A percentile compares a stretch with the other conserved stretches of the same genome.
Evolutionary conservation across 257 asterid genomes (phyloP).

Genomic region (Nicotiana tomentosiformis): DNA sequence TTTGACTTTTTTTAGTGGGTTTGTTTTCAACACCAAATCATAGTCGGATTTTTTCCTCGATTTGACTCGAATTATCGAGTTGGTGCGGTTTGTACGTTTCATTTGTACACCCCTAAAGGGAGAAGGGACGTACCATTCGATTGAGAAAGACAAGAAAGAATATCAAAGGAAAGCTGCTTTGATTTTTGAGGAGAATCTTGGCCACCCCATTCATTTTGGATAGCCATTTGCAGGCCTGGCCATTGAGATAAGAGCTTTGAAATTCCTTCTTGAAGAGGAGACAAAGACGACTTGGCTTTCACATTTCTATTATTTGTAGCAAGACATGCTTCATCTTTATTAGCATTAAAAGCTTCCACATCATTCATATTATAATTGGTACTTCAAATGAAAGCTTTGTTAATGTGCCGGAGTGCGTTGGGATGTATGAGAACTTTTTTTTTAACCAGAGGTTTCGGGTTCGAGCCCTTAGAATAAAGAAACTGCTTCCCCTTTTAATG

Average conservation of each 20-base stretch:
- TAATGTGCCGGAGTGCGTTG: too few species aligned
- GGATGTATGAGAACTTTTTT: not conserved
- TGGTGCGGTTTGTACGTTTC: too few species aligned
- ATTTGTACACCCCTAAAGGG: too few species aligned
- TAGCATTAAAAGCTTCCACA: not conserved
- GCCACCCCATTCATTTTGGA: conserved; percentile 48
- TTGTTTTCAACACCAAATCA: too few species aligned
- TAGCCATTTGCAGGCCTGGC: conserved; percentile 47
- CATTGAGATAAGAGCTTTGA: conserved; percentile 30
- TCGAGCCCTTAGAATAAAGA: not conserved
- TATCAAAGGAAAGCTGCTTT: conserved; percentile 27
- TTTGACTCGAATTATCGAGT: too few species aligned
- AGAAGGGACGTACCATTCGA: conserved; percentile 15
- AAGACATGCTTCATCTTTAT: not conserved
- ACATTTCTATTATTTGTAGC: not conserved
- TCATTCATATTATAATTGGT: not conserved
- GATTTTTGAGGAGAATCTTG: conserved; percentile 31
- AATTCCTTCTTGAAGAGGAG: conserved; percentile 24
- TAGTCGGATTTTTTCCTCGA: too few species aligned
- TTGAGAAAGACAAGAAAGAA: conserved; percentile 35
- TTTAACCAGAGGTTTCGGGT: not conserved
- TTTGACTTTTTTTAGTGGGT: too few species aligned
- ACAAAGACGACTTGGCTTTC: not conserved
- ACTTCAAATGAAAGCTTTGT: too few species aligned
- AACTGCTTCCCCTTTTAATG: not conserved